Conservation (phyloP, 306 rosid species). For the Rosa chinensis region DNA sequence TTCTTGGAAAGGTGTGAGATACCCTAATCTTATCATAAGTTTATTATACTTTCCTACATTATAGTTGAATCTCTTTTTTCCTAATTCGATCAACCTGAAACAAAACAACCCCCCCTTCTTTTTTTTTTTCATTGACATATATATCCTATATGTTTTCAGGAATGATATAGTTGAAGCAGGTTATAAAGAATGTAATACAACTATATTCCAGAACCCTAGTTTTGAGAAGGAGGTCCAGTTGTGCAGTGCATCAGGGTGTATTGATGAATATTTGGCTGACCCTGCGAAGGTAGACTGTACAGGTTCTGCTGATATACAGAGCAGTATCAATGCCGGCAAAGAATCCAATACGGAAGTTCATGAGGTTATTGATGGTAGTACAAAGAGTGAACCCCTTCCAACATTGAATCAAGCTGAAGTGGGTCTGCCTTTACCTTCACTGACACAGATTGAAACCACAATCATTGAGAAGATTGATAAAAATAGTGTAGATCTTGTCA, state of each 20-base stretch:
- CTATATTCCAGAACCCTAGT: conserved; percentile 2
- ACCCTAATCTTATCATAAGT: neutral
- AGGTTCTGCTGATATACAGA: neutral
- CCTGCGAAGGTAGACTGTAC: conserved; percentile 5
- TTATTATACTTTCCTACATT: neutral
- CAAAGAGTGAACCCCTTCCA: conserved; percentile 2
- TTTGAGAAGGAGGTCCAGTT: conserved; percentile 22
- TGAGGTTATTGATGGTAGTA: neutral
- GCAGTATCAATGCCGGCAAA: conserved; percentile 2
- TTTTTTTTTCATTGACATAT: neutral
- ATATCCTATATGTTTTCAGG: conserved; percentile 7
- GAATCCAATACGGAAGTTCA: neutral
- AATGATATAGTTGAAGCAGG: conserved; percentile 10
- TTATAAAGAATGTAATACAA: conserved; percentile 12
- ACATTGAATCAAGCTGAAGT: neutral
- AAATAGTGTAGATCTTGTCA: conserved; percentile 6
- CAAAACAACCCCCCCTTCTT: no score
- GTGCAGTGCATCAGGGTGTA: conserved; percentile 1
- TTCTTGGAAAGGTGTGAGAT: conserved; percentile 15
- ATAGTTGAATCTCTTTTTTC: neutral
- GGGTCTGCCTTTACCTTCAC: conserved; percentile 14
- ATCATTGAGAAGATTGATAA: neutral
- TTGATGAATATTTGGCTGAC: conserved; percentile 15
- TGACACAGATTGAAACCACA: neutral
- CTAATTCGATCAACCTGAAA: neutral